phyloP scores from a whole-genome alignment of 2,329 filamentous ascomycete genomes.

The Penicillium sp. region DNA sequence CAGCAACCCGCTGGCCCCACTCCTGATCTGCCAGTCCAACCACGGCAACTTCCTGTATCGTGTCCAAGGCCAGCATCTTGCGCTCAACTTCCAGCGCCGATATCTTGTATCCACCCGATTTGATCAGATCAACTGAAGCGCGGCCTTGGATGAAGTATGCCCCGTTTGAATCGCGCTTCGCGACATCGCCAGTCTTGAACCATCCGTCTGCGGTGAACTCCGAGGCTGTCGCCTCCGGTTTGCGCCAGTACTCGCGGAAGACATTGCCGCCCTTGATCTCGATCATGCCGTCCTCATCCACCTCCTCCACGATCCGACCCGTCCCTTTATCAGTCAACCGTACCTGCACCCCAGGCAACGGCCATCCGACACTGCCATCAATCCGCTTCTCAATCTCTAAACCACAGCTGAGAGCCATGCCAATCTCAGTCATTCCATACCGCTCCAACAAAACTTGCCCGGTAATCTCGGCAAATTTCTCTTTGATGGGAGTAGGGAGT shows the following conservation, averaged over 20 bases:
- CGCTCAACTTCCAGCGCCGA: constrained; percentile 54
- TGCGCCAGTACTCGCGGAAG: constrained; percentile 44
- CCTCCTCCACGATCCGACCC: constrained; percentile 28
- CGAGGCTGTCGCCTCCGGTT: constrained; percentile 45
- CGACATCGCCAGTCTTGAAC: constrained; percentile 50
- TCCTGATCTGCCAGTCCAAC: constrained; percentile 53
- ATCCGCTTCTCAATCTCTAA: constrained; percentile 40
- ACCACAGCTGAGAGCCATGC: constrained; percentile 47
- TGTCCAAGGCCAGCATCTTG: constrained; percentile 49
- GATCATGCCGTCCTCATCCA: constrained; percentile 43
- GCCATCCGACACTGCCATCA: constrained; percentile 50
- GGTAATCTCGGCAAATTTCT: constrained; percentile 41
- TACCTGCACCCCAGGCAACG: constrained; percentile 48
- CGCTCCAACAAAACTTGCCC: constrained; percentile 46
- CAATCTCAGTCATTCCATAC: constrained; percentile 53
- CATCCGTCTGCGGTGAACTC: constrained; percentile 49
- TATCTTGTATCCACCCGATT: constrained; percentile 55
- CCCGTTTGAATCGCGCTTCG: constrained; percentile 33
- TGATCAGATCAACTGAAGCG: constrained; percentile 53
- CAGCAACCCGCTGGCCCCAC: constrained; percentile 55
- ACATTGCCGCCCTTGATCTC: constrained; percentile 44
- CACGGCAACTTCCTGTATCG: constrained; percentile 52
- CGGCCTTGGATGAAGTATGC: constrained; percentile 54
- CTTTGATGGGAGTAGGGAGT: constrained; percentile 42
- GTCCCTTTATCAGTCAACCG: constrained; percentile 44